These are phyloP conservation scores for Fusarium sterilihyphosum DNA, from an alignment of 2,329 filamentous ascomycete genomes.

Conservation along the genomic window DNA sequence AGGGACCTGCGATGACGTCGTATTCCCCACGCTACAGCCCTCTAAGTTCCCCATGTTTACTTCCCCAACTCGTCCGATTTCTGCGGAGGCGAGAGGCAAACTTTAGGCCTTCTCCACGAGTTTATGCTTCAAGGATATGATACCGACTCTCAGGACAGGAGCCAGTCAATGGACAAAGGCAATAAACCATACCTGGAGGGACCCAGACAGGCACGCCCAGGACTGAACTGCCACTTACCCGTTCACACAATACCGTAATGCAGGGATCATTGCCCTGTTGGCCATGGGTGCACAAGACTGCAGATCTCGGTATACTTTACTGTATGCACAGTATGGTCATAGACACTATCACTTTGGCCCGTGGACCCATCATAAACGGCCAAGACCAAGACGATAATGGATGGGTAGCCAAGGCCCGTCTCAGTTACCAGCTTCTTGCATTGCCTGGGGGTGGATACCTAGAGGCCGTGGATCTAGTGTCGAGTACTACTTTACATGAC, in stretches of 20 bases:
- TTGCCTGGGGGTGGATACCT: slow-evolving; percentile 26
- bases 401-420: slow-evolving; percentile 4
- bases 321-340: background rate
- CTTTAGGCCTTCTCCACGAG: slow-evolving; percentile 8
- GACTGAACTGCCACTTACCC: background rate
- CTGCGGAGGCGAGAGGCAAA: slow-evolving; percentile 23
- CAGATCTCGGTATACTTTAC: slow-evolving; percentile 6
- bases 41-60: slow-evolving; percentile 17
- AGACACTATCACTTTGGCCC: background rate
- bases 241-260: background rate
- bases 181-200: background rate
- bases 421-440: background rate
- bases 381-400: slow-evolving; percentile 4
- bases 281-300: background rate
- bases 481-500: slow-evolving; percentile 25
- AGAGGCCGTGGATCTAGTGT: slow-evolving; percentile 25
- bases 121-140: background rate
- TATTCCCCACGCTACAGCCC: slow-evolving; percentile 34
- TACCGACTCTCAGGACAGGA: background rate
- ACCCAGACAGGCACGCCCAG: background rate
- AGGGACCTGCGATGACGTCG: slow-evolving; percentile 37
- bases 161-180: background rate
- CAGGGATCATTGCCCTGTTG: slow-evolving; percentile 14
- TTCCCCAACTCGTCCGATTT: slow-evolving; percentile 19
- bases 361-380: slow-evolving; percentile 13